A percentile compares a stretch with the other conserved stretches of the same genome.
These are phyloP conservation scores for Dacryopinax spathularia DNA, from an alignment of 768 basidiomycete species.

Conservation along the genomic window DNA sequence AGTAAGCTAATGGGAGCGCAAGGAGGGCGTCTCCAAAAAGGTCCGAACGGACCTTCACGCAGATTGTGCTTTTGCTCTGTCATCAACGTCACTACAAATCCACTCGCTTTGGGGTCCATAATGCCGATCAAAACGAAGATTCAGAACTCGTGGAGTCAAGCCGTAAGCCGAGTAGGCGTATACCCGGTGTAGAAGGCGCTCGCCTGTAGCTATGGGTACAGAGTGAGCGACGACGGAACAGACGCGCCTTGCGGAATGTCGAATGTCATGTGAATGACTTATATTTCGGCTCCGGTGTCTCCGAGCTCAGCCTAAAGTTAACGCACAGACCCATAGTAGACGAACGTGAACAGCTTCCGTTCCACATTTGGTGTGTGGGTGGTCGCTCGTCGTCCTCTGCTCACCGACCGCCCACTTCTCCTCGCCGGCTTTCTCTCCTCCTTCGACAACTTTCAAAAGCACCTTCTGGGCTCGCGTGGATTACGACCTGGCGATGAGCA, in stretches of 20 bases:
- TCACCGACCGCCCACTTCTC: background rate
- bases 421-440: background rate
- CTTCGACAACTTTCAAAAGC: background rate
- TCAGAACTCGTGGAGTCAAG: no score
- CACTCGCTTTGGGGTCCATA: no score
- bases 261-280: background rate
- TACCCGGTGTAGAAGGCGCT: no score
- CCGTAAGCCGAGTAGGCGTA: no score
- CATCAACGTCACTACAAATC: no score
- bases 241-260: background rate
- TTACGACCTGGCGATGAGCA: background rate
- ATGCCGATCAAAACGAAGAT: no score
- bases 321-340: slow-evolving; percentile 1
- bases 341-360: background rate
- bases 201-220: no score
- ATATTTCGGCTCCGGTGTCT: background rate
- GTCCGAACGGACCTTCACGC: no score
- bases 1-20: no score
- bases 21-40: no score
- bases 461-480: background rate
- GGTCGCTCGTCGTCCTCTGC: no score
- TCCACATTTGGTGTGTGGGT: background rate
- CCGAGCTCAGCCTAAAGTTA: background rate
- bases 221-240: background rate
- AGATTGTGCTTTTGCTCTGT: no score